Evolutionary conservation across 2,329 filamentous ascomycete genomes (phyloP), one percentile per base, ranked within the genome.

Genomic region (Venturia carpophila): DNA sequence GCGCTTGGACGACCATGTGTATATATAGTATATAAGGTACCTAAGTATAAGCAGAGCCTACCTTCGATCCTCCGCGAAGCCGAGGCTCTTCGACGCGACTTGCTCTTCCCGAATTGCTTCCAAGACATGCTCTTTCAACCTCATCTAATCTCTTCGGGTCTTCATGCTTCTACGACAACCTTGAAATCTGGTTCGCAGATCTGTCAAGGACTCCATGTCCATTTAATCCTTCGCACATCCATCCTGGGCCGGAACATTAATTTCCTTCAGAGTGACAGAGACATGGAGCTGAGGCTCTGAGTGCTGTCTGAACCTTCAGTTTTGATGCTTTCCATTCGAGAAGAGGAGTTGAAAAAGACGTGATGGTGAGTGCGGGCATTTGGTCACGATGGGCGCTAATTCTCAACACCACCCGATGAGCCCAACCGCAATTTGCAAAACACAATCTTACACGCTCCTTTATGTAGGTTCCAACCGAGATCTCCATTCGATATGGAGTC

Each of bases 131-230:
- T n/a, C 27, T 15, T 1, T 17, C 30, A 37, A 21, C 13, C 19
- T n/a, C 52, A 58, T 37, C 19, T 58, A 15, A 15, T 37, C 30
- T 30, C 37, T 58, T 6, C 30, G 30, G 52, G 52, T n/a, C 9
- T 27, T 6, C 13, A 37, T 17, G 27, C 27, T 56, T 34, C 15
- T 5, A n/a, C n/a, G 27, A 30, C 27, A n/a, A n/a, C n/a, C n/a
- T n/a, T n/a, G n/a, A n/a, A n/a, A n/a, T n/a, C n/a, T 58, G 52
- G 27, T 37, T 37, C n/a, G 52, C 52, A 58, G 52, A 58, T 58
- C 52, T 37, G 3, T 58, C 27, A 3, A 58, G 52, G 52, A 37
- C 15, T 19, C 47, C 21, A 52, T 52, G 47, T 52, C 47, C 9
- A 17, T 6, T 58, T 52, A 21, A 21, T 21, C 47, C 47, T 4